Conservation (phyloP, 768 basidiomycete genomes). For the Pleurotus platypus region DNA sequence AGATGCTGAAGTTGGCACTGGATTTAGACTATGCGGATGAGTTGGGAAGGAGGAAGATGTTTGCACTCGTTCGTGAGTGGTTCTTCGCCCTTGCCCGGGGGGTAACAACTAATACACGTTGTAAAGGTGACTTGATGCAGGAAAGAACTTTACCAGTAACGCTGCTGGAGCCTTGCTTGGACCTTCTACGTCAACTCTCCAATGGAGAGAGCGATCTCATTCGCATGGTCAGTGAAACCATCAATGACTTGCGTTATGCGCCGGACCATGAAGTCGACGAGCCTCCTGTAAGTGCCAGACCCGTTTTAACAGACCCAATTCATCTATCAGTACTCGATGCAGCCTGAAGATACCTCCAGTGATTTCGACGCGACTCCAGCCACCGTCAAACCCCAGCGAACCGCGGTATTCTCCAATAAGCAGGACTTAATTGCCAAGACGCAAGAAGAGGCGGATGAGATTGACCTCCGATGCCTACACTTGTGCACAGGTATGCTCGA, state of each 20-base stretch:
- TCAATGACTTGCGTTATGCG: slow-evolving; percentile 72
- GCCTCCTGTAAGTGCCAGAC: slow-evolving; percentile 17
- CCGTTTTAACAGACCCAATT: not conserved
- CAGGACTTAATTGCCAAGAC: slow-evolving; percentile 57
- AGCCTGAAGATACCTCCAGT: not conserved
- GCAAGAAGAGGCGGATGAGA: slow-evolving; percentile 49
- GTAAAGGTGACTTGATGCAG: slow-evolving; percentile 75
- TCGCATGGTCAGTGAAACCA: slow-evolving; percentile 82
- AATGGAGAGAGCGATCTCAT: slow-evolving; percentile 81
- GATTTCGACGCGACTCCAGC: slow-evolving; percentile 25
- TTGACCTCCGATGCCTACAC: slow-evolving; percentile 72
- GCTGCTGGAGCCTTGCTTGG: slow-evolving; percentile 73
- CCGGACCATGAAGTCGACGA: slow-evolving; percentile 36
- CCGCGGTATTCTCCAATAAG: slow-evolving; percentile 21
- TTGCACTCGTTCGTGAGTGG: slow-evolving; percentile 73
- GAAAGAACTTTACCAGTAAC: slow-evolving; percentile 65
- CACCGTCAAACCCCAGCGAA: slow-evolving; percentile 17
- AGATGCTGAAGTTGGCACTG: slow-evolving; percentile 76
- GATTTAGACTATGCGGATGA: slow-evolving; percentile 91
- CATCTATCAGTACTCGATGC: no score
- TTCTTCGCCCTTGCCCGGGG: not conserved
- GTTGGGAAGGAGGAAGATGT: slow-evolving; percentile 86
- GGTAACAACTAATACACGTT: not conserved
- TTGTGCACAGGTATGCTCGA: slow-evolving; percentile 84
- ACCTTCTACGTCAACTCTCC: slow-evolving; percentile 73